A percentile compares a stretch with the other conserved stretches of the same genome.
These are phyloP conservation scores for Dioscorea cayenensis DNA, from an alignment of 116 monocot genomes.

Conservation along the genomic window DNA sequence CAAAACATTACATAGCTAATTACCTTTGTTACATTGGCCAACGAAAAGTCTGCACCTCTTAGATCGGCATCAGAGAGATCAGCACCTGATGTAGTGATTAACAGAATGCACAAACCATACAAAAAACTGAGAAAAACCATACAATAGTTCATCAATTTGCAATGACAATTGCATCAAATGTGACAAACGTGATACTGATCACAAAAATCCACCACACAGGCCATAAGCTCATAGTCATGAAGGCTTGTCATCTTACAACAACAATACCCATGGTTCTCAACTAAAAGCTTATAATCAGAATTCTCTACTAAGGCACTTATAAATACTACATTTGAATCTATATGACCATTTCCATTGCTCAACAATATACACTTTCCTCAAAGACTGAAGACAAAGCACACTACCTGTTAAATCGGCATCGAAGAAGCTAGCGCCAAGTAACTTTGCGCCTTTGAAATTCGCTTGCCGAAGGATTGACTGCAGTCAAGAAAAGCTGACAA, in stretches of 20 bases:
- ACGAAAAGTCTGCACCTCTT: constrained; percentile 81
- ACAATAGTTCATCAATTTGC: no score
- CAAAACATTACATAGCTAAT: neutral
- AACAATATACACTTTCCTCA: no score
- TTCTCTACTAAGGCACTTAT: no score
- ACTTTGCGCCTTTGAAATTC: constrained; percentile 87
- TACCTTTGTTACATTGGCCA: constrained; percentile 93
- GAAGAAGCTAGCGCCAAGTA: constrained; percentile 92
- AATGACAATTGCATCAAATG: no score
- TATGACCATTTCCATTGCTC: no score
- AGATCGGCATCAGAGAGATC: constrained; percentile 93
- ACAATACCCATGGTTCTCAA: no score
- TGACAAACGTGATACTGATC: no score
- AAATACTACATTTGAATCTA: no score
- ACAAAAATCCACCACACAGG: no score
- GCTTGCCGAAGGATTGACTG: constrained; percentile 91
- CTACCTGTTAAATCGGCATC: constrained; percentile 82
- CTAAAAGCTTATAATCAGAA: no score
- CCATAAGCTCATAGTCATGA: no score
- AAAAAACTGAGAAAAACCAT: neutral
- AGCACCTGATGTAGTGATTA: constrained; percentile 42
- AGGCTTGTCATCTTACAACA: no score
- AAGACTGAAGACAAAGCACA: neutral
- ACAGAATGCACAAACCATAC: neutral
- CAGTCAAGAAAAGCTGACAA: constrained; percentile 2